A percentile compares a stretch with the other conserved stretches of the same genome.
Evolutionary conservation across 192 early-diverging fungal genomes (phyloP).

Genomic region (Podila clonocystis): DNA sequence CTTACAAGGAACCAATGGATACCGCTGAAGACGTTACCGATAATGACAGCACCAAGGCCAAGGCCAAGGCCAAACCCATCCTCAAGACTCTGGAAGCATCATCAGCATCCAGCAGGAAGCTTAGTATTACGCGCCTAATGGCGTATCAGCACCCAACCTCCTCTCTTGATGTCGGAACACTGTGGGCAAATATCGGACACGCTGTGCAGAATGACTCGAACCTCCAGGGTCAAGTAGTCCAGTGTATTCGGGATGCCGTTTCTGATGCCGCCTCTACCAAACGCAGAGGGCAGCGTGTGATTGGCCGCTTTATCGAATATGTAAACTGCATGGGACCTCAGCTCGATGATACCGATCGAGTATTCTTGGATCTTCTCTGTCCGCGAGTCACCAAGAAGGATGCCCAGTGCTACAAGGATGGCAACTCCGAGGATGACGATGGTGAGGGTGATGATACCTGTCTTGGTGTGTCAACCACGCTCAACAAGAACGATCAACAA

Average conservation of each 20-base stretch:
- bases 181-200: background rate
- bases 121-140: background rate
- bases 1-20: background rate
- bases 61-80: slow-evolving; percentile 6
- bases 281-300: slow-evolving; percentile 4
- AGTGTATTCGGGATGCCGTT: slow-evolving; percentile 8
- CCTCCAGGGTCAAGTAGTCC: background rate
- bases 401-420: slow-evolving; percentile 2
- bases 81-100: background rate
- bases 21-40: background rate
- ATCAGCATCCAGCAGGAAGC: slow-evolving; percentile 2
- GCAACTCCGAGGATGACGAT: background rate
- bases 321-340: background rate
- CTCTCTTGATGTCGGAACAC: slow-evolving; percentile 6
- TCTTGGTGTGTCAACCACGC: no score
- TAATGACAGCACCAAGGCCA: background rate
- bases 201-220: background rate
- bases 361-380: slow-evolving; percentile 7
- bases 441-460: background rate
- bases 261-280: slow-evolving; percentile 5
- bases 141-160: slow-evolving; percentile 14
- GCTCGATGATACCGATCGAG: slow-evolving; percentile 1
- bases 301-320: slow-evolving; percentile 9
- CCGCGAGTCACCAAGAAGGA: slow-evolving; percentile 16
- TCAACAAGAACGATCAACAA: background rate